phyloP scores from a whole-genome alignment of 108 stramenopile species.

The Cyclotella cryptica region DNA sequence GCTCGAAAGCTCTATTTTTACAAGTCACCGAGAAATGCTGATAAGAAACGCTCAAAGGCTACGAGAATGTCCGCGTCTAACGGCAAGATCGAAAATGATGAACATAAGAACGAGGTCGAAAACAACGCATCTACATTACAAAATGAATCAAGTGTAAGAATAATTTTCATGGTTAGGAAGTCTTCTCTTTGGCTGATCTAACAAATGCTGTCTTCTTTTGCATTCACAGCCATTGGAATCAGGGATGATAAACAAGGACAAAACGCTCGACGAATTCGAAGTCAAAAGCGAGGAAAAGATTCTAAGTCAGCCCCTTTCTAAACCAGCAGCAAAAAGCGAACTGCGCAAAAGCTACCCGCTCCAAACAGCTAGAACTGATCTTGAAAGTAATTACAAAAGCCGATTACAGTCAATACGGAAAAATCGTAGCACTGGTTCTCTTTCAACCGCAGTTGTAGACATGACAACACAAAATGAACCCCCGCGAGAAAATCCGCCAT shows the following conservation, averaged over 20 bases:
- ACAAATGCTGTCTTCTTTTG: too few relatives aligned
- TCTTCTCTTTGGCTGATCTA: too few relatives aligned
- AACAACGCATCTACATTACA: too few relatives aligned
- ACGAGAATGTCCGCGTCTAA: not conserved
- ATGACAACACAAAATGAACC: not conserved
- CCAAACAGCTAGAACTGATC: not conserved
- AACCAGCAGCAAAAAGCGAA: not conserved
- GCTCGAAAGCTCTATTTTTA: constrained; percentile 10
- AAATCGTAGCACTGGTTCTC: not conserved
- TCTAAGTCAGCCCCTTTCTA: not conserved
- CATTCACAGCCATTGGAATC: too few relatives aligned
- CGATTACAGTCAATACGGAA: not conserved
- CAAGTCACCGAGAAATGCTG: not conserved
- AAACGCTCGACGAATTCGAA: too few relatives aligned
- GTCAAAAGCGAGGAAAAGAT: too few relatives aligned
- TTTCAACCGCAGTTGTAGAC: not conserved
- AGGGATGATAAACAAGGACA: too few relatives aligned
- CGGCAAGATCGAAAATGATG: not conserved
- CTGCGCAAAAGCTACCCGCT: not conserved
- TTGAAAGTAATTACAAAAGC: constrained; percentile 2
- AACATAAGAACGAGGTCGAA: not conserved
- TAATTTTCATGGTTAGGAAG: too few relatives aligned
- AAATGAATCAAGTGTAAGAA: too few relatives aligned
- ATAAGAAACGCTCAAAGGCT: not conserved
- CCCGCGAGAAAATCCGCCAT: not conserved